Evolutionary conservation across 306 rosid genomes (phyloP).

Genomic region (Acmispon strigosus): DNA sequence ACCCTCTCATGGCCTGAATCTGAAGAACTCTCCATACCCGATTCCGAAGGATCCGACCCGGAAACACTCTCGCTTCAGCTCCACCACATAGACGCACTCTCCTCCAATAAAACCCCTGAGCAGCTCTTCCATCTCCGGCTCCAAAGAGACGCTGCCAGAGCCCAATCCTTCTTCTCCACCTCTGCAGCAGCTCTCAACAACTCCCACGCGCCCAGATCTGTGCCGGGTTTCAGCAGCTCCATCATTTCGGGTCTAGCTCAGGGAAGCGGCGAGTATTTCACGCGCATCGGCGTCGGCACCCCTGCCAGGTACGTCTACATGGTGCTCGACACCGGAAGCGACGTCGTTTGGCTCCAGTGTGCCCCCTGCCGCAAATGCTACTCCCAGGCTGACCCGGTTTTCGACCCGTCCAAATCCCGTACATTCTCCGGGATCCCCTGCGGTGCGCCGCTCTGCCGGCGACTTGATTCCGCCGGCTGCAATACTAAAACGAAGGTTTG

Average conservation of each 20-base stretch:
- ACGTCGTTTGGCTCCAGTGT: slow-evolving; percentile 89
- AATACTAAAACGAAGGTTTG: slow-evolving; percentile 42
- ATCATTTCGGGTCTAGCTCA: slow-evolving; percentile 70
- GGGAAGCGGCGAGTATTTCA: slow-evolving; percentile 97
- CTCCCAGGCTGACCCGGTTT: slow-evolving; percentile 68
- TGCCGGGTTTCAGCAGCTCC: slow-evolving; percentile 64
- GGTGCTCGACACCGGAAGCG: slow-evolving; percentile 93
- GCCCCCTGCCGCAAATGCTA: slow-evolving; percentile 82
- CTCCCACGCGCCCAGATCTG: neutral
- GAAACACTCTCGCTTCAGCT: slow-evolving; percentile 33
- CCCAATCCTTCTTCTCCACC: slow-evolving; percentile 11
- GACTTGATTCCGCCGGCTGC: slow-evolving; percentile 61
- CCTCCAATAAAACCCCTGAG: slow-evolving; percentile 44
- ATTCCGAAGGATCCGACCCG: slow-evolving; percentile 17
- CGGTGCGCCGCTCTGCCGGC: slow-evolving; percentile 57
- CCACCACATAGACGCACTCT: slow-evolving; percentile 64
- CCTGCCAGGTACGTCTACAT: slow-evolving; percentile 70
- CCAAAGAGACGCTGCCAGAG: slow-evolving; percentile 60
- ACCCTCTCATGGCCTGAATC: slow-evolving; percentile 45
- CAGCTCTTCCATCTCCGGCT: slow-evolving; percentile 67
- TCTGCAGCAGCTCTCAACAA: slow-evolving; percentile 16
- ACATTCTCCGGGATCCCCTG: slow-evolving; percentile 54
- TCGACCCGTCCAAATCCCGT: slow-evolving; percentile 59
- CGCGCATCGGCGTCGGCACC: slow-evolving; percentile 81
- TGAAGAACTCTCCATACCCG: neutral